phyloP scores from a whole-genome alignment of 2,329 filamentous ascomycete genomes.

The Davidsoniella neocaledoniae region DNA sequence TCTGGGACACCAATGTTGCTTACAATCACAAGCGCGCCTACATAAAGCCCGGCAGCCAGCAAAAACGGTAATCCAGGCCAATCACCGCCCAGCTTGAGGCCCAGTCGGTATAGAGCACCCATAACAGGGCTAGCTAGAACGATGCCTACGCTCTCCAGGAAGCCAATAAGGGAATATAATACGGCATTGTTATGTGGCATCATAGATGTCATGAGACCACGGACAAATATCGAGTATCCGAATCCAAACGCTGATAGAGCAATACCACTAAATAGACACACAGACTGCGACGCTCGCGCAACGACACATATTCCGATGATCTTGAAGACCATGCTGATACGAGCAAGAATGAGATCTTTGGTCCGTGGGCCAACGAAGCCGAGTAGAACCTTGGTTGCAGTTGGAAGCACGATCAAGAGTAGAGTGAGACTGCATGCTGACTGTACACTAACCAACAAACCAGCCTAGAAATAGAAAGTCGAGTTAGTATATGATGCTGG shows the following conservation, averaged over 20 bases:
- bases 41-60: conserved; percentile 10
- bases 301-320: conserved; percentile 11
- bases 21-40: conserved; percentile 10
- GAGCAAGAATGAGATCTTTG: conserved; percentile 12
- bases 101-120: conserved; percentile 12
- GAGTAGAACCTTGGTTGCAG: conserved; percentile 4
- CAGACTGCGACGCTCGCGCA: conserved; percentile 5
- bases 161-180: conserved; percentile 14
- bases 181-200: conserved; percentile 12
- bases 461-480: background rate
- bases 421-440: conserved; percentile 10
- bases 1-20: conserved; percentile 8
- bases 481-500: background rate
- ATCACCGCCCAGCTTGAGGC: conserved; percentile 10
- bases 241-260: conserved; percentile 10
- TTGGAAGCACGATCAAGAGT: conserved; percentile 7
- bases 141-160: conserved; percentile 13
- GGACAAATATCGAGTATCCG: conserved; percentile 12
- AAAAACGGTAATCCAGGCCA: conserved; percentile 14
- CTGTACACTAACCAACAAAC: conserved; percentile 9
- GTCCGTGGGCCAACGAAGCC: conserved; percentile 2
- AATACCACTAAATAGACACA: conserved; percentile 9
- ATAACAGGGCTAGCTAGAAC: conserved; percentile 14
- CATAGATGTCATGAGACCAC: conserved; percentile 14
- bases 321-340: conserved; percentile 14